Evolutionary conservation across 2,329 filamentous ascomycete species (phyloP).

Genomic region (Mariannaea elegans): DNA sequence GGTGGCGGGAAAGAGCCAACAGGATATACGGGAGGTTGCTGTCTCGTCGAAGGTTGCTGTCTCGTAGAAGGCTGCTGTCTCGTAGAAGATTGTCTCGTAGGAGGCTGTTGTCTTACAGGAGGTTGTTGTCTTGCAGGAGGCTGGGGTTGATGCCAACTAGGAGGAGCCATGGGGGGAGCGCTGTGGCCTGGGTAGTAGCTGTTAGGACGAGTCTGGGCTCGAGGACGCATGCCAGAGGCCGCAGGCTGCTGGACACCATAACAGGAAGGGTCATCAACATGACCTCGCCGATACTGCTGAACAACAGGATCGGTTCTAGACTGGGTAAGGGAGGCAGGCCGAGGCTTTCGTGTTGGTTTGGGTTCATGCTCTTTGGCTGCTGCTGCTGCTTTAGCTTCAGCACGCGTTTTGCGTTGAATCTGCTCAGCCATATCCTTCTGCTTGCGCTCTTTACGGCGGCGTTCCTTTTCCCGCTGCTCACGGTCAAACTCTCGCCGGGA

Average conservation of each 20-base stretch:
- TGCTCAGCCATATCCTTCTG: slow-evolving; percentile 37
- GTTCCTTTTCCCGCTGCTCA: slow-evolving; percentile 42
- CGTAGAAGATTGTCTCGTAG: neutral
- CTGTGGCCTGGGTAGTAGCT: slow-evolving; percentile 49
- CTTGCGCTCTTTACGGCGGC: slow-evolving; percentile 41
- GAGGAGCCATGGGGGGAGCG: slow-evolving; percentile 35
- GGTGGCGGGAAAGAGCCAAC: slow-evolving; percentile 46
- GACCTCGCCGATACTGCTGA: slow-evolving; percentile 44
- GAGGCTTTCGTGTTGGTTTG: slow-evolving; percentile 40
- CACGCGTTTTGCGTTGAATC: slow-evolving; percentile 35
- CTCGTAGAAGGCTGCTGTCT: slow-evolving; percentile 6
- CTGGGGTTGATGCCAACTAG: slow-evolving; percentile 38
- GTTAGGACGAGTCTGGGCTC: slow-evolving; percentile 46
- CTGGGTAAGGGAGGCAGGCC: slow-evolving; percentile 44
- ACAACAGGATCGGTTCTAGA: slow-evolving; percentile 46
- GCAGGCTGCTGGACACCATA: slow-evolving; percentile 49
- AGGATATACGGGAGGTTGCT: slow-evolving; percentile 18
- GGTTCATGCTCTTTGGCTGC: slow-evolving; percentile 39
- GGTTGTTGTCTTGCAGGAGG: slow-evolving; percentile 25
- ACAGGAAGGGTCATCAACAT: slow-evolving; percentile 47
- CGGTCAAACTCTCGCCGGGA: slow-evolving; percentile 41
- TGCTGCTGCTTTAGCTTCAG: slow-evolving; percentile 32
- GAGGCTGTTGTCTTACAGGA: slow-evolving; percentile 27
- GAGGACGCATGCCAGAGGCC: slow-evolving; percentile 42
- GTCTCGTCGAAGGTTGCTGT: slow-evolving; percentile 3